Evolutionary conservation across 768 basidiomycete genomes (phyloP).

Genomic region (Fistulinella prunicolor): DNA sequence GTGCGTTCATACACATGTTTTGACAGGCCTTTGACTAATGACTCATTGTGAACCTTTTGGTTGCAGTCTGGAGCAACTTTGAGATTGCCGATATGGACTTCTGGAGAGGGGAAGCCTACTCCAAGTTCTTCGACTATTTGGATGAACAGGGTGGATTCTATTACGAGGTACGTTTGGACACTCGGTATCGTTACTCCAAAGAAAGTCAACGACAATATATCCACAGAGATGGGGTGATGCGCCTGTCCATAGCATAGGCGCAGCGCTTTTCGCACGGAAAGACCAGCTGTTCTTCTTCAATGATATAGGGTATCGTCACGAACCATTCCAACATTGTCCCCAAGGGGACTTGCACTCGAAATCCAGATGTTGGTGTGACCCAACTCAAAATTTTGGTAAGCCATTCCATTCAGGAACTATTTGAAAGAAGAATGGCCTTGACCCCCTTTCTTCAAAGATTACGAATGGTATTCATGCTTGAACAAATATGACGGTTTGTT

Average conservation of each 20-base stretch:
- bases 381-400: constrained; percentile 67
- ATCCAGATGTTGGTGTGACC: constrained; percentile 72
- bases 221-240: constrained; percentile 80
- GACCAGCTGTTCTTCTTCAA: constrained; percentile 80
- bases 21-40: not conserved
- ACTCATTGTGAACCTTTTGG: constrained; percentile 19
- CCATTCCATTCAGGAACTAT: not conserved
- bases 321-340: constrained; percentile 77
- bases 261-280: constrained; percentile 67
- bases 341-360: constrained; percentile 50
- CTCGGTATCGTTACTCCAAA: not conserved
- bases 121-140: constrained; percentile 77
- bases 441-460: constrained; percentile 44
- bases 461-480: constrained; percentile 88
- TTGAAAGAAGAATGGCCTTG: constrained; percentile 1
- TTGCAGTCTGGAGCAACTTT: constrained; percentile 67
- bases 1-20: constrained; percentile 39
- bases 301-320: constrained; percentile 84
- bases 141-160: constrained; percentile 87
- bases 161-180: constrained; percentile 65
- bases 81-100: constrained; percentile 89
- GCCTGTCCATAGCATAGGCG: constrained; percentile 83
- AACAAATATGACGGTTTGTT: constrained; percentile 71
- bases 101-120: constrained; percentile 83
- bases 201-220: not conserved